Evolutionary conservation across 2,329 filamentous ascomycete genomes (phyloP), one percentile per base, ranked within the genome.

Genomic region (Westerdykella aurantiaca): DNA sequence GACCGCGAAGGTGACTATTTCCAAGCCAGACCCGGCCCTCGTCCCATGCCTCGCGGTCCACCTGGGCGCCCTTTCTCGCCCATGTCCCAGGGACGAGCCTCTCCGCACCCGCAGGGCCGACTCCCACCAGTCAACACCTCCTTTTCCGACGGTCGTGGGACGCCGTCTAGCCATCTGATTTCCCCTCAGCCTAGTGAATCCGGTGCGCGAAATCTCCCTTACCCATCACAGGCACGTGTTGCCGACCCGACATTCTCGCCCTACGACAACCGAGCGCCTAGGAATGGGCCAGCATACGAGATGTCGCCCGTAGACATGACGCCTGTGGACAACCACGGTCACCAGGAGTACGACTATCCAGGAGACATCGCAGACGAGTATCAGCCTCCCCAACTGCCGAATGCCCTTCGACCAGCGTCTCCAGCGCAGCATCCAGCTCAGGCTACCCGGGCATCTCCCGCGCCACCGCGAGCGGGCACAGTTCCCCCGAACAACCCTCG

Each of bases 261-360:
- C 1, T 67, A 58, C 42, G 48, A 63, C 41, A 58, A 55, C 45
- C 56, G 56, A 16, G 56, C 41, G 11, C 60, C 60, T 11, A 44
- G 46, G 9, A 43, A 42, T 17, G 61, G 58, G 1, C 59, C 57
- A 7, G 45, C 57, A 3, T 67, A 66, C 34, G 63, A 67, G 38
- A 50, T 67, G 42, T 65, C 62, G 2, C 63, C 63, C 13, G 61
- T 67, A 5, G 63, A 67, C 9, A 52, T 43, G 12, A 58, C 49
- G 2, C 48, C 52, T n/a, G 41, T 51, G 10, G 53, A 55, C 34
- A 49, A 57, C 16, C 25, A 7, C 2, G 42, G 41, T 9, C 41
- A 49, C 7, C 45, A 44, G 16, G 44, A 55, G 11, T 52, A 55
- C 46, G 57, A 58, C 43, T 42, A 52, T 37, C 23, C 33, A 3